Percentiles rank a stretch among this genome's conserved stretches.
phyloP scores from a whole-genome alignment of 768 basidiomycete species.

The Scleroderma bovista region DNA sequence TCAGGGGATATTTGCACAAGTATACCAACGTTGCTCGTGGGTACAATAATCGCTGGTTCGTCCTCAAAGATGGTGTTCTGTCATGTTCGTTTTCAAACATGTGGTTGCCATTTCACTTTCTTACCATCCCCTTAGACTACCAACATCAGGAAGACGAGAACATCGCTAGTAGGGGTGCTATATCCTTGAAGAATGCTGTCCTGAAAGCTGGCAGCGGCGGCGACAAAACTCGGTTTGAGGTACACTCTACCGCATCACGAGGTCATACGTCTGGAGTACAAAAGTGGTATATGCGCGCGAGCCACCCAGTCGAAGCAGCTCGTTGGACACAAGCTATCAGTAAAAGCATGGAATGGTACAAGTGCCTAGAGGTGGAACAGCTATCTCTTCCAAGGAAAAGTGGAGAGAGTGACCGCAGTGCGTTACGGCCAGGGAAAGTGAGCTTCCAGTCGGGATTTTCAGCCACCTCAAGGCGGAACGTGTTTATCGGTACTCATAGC shows the following conservation, averaged over 20 bases:
- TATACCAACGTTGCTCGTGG: constrained; percentile 91
- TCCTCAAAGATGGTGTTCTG: constrained; percentile 78
- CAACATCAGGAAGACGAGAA: constrained; percentile 88
- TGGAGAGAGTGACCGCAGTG: constrained; percentile 45
- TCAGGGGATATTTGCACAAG: constrained; percentile 83
- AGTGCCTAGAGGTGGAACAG: constrained; percentile 32
- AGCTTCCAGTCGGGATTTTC: constrained; percentile 26
- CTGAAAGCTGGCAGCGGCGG: constrained; percentile 46
- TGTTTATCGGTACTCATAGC: constrained; percentile 20
- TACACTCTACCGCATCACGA: constrained; percentile 55
- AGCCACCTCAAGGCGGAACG: constrained; percentile 12
- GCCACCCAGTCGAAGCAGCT: constrained; percentile 84
- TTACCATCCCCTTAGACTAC: constrained; percentile 44
- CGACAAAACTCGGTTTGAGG: constrained; percentile 76
- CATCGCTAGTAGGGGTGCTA: constrained; percentile 79
- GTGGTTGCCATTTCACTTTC: not conserved
- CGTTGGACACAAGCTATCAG: constrained; percentile 79
- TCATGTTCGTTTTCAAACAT: constrained; percentile 59
- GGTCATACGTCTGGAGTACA: constrained; percentile 43
- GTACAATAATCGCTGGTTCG: constrained; percentile 89
- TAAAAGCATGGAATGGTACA: constrained; percentile 68
- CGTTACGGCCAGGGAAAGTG: constrained; percentile 23
- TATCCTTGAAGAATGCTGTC: constrained; percentile 76
- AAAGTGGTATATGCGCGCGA: constrained; percentile 81
- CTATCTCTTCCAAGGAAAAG: constrained; percentile 32